Evolutionary conservation across 1,139 yeast species (phyloP).

Genomic region (Blastobotrys illinoisensis): DNA sequence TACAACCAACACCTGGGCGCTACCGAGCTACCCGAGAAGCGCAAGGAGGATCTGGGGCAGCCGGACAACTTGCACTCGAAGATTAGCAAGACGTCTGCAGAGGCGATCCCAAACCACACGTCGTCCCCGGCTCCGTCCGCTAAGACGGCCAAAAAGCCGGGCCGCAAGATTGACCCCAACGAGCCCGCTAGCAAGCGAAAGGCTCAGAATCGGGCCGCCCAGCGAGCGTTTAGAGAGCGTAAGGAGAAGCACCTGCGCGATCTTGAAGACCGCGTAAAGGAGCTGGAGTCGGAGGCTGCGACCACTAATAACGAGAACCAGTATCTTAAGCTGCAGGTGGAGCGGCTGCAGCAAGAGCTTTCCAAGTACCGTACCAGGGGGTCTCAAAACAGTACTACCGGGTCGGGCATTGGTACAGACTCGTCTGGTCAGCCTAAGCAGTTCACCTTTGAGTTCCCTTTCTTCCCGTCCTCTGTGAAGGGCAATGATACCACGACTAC

Average conservation of each 20-base stretch:
- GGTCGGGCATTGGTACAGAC: background rate
- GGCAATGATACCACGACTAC: background rate
- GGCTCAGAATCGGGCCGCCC: constrained; percentile 97
- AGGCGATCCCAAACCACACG: background rate
- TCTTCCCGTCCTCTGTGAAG: constrained; percentile 16
- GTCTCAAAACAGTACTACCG: constrained; percentile 1
- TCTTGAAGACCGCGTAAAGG: constrained; percentile 68
- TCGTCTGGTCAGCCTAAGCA: constrained; percentile 11
- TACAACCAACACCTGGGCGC: background rate
- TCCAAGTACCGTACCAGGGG: constrained; percentile 40
- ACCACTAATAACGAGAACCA: constrained; percentile 64
- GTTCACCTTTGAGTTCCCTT: constrained; percentile 42
- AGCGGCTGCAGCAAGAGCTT: constrained; percentile 66
- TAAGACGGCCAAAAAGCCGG: constrained; percentile 39
- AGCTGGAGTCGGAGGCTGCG: constrained; percentile 64
- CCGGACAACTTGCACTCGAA: background rate
- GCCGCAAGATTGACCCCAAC: constrained; percentile 69
- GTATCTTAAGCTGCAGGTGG: constrained; percentile 70
- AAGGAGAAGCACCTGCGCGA: constrained; percentile 85
- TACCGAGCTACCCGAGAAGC: background rate
- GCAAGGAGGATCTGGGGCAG: background rate
- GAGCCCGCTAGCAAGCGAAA: constrained; percentile 85
- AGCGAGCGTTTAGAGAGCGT: constrained; percentile 91
- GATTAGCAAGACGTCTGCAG: background rate
- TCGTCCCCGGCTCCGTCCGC: background rate